Evolutionary conservation across 2,329 filamentous ascomycete genomes (phyloP), one percentile per base, ranked within the genome.

Genomic region (Coniochaeta prunicola): DNA sequence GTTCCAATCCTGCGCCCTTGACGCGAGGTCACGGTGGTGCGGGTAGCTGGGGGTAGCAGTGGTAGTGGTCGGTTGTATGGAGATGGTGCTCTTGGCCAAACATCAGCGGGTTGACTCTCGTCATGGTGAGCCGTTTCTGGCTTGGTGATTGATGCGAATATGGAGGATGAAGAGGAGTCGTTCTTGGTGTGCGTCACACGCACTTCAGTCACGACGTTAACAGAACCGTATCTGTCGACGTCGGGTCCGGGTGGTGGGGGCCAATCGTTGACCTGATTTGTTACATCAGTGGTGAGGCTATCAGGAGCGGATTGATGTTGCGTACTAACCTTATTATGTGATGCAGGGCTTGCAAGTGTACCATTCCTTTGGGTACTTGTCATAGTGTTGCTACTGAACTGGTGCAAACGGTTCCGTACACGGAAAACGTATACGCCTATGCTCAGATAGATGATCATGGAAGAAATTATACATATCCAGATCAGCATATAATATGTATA

Each of bases 361-460:
- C 28, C 30, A 30, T 21, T 55, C 19, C 30, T 26, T 19, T 21
- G 28, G 9, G 53, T 34, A 17, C 50, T 54, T 2, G 45, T 55
- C 53, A 55, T 4, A 31, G 30, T 36, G 7, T 19, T 33, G 31
- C 26, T 33, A 31, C 33, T 55, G 19, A 59, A 33, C 50, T 59
- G 55, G 12, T 42, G 42, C 12, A 59, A 38, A 0, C 45, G 42
- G 38, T 54, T 58, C 15, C 45, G 59, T 17, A 31, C 54, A 0
- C 57, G 38, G 28, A 61, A 57, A 26, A 59, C 57, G 38, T 60
- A 56, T 17, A 61, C 57, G 13, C 59, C 62, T 21, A 64, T 53
- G 10, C 50, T 56, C 12, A 53, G n/a, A 40, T 64, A 63, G n/a
- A 64, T 64, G 17, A 60, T 13, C 6, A 64, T 58, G n/a, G 61